Percentiles rank a stretch among this genome's conserved stretches.
These are phyloP conservation scores for Triticum urartu DNA, from an alignment of 176 grass and related monocot species.

Conservation along the genomic window DNA sequence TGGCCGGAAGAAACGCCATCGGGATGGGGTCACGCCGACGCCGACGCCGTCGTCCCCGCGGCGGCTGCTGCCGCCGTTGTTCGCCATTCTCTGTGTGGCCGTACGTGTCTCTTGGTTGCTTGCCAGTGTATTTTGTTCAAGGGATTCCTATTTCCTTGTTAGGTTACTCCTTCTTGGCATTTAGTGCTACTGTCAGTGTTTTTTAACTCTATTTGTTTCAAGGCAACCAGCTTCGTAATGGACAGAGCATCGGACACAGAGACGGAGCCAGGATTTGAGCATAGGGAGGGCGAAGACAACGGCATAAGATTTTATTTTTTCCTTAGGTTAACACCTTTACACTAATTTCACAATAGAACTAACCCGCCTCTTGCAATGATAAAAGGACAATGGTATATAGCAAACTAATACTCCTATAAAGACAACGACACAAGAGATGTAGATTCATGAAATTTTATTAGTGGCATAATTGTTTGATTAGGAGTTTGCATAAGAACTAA, in stretches of 20 bases:
- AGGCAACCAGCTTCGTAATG: background rate
- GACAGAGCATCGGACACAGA: background rate
- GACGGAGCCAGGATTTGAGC: no score
- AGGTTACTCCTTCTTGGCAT: background rate
- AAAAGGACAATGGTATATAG: no score
- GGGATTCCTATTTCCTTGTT: background rate
- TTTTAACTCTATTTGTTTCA: background rate
- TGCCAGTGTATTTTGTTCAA: background rate
- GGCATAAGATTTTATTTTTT: no score
- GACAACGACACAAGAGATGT: no score
- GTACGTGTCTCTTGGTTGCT: background rate
- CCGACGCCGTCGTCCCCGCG: background rate
- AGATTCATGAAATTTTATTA: no score
- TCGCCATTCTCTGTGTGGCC: constrained; percentile 31
- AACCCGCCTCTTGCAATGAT: no score
- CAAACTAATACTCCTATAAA: no score
- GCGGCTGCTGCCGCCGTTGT: background rate
- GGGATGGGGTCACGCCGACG: background rate
- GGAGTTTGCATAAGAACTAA: no score
- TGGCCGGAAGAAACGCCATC: constrained; percentile 49
- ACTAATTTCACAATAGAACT: no score
- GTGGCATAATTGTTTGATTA: no score
- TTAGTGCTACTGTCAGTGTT: background rate
- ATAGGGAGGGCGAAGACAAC: no score
- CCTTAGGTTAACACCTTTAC: no score